Evolutionary conservation across 139 green algal genomes (phyloP), one percentile per base, ranked within the genome.

Genomic region (Chlamydomonas sp.): DNA sequence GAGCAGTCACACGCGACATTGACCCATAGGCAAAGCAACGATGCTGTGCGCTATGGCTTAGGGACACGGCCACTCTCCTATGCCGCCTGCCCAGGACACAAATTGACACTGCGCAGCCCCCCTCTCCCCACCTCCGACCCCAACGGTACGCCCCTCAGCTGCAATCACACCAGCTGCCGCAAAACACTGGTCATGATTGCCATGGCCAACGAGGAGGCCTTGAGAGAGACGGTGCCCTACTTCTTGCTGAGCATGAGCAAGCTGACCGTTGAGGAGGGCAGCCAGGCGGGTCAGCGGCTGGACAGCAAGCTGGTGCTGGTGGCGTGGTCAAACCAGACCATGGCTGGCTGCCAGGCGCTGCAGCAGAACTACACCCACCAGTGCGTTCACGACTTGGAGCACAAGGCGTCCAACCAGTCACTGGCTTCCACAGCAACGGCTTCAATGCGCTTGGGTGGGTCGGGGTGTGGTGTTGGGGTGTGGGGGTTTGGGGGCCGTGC

Each of bases 181-280:
- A 79, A 79, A 63, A 87, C 62, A 63, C 62, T 86, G 60, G 67
- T 86, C 60, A 72, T 86, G 31, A 8, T 86, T 2, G 80, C 31
- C 68, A 86, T 86, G 80, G 80, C 68, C 0, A 86, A 86, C 69
- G 80, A 86, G 58, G 80, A 86, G 60, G 80, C 80, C 4, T 6
- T 86, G 60, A 9, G 14, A 59, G 68, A 74, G 17, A 86, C 80
- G 0, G 80, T 86, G 60, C 80, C 80, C 1, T 4, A 71, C 3
- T 86, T 86, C 68, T 61, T 86, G 2, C 1, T 57, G 5, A 86
- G 82, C 71, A n/a, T 86, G 8, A 20, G 82, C 31, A 60, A 62
- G 14, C 73, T 80, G n/a, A 17, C 49, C 0, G 4, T 87, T 1
- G 59, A 62, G 6, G n/a, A 49, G 14, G 83, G 83, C 0, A 16